Conservation (phyloP, 306 rosid genomes). For the Cercis canadensis region DNA sequence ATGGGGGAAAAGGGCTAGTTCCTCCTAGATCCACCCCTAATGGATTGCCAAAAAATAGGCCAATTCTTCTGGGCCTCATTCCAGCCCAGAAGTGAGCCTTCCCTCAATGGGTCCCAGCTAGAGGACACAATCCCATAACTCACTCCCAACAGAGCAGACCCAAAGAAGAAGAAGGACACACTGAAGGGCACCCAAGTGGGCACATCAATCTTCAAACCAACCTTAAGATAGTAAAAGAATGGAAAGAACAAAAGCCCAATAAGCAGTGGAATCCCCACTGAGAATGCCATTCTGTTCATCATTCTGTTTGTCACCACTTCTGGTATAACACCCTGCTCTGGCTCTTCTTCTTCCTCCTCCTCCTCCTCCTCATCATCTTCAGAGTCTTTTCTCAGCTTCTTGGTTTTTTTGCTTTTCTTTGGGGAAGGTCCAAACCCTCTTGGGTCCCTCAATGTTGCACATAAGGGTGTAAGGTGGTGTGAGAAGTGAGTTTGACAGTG, state of each 20-base stretch:
- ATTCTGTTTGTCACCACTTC: slow-evolving; percentile 92
- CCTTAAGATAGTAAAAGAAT: slow-evolving; percentile 49
- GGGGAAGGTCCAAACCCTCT: slow-evolving; percentile 79
- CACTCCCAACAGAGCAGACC: slow-evolving; percentile 86
- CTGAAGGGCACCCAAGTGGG: slow-evolving; percentile 86
- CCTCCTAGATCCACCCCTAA: slow-evolving; percentile 52
- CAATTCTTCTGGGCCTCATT: slow-evolving; percentile 74
- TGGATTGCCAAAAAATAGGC: slow-evolving; percentile 76
- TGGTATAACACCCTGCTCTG: slow-evolving; percentile 72
- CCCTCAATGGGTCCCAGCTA: slow-evolving; percentile 85
- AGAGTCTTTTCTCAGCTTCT: slow-evolving; percentile 35
- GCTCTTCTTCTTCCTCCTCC: slow-evolving; percentile 46
- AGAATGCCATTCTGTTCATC: slow-evolving; percentile 77
- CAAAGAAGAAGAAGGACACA: slow-evolving; percentile 86
- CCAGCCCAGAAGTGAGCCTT: slow-evolving; percentile 75
- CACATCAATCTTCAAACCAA: slow-evolving; percentile 78
- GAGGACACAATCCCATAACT: slow-evolving; percentile 97
- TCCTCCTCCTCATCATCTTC: slow-evolving; percentile 37
- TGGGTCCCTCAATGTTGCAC: slow-evolving; percentile 63
- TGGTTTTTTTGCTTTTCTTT: slow-evolving; percentile 53
- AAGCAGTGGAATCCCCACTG: slow-evolving; percentile 78
- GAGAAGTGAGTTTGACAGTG: slow-evolving; percentile 33
- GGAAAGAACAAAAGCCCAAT: slow-evolving; percentile 86
- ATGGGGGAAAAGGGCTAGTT: slow-evolving; percentile 40
- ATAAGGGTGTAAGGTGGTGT: slow-evolving; percentile 37